Evolutionary conservation across 208 protist species (phyloP).

Genomic region (Trypanosoma scelopori): DNA sequence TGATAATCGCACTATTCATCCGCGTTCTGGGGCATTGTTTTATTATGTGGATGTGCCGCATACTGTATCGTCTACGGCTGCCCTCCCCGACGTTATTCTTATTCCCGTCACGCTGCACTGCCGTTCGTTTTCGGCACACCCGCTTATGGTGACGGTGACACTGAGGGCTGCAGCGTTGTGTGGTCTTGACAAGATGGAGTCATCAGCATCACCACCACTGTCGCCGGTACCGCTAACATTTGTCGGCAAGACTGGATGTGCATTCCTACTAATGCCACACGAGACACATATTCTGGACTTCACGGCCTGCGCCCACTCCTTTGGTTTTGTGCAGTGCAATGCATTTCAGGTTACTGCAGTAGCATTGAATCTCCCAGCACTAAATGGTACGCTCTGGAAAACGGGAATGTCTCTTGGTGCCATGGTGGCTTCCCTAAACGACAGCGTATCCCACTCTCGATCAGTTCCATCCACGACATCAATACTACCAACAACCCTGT

Average conservation of each 20-base stretch:
- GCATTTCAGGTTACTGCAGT: conserved; percentile 49
- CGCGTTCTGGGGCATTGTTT: conserved; percentile 48
- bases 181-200: background rate
- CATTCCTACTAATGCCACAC: conserved; percentile 69
- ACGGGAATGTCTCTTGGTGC: conserved; percentile 28
- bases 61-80: conserved; percentile 24
- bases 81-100: conserved; percentile 33
- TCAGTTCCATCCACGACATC: conserved; percentile 1
- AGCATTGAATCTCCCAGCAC: conserved; percentile 29
- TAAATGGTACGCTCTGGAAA: background rate
- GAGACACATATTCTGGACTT: conserved; percentile 54
- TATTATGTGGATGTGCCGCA: conserved; percentile 30
- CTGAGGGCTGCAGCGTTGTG: background rate
- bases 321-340: conserved; percentile 73
- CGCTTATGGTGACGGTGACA: conserved; percentile 57
- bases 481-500: conserved; percentile 8
- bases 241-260: conserved; percentile 59
- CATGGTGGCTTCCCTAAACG: conserved; percentile 16
- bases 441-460: background rate
- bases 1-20: conserved; percentile 35
- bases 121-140: conserved; percentile 57
- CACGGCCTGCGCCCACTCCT: conserved; percentile 53
- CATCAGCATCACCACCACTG: background rate
- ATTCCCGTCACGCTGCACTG: conserved; percentile 60
- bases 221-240: conserved; percentile 48